Evolutionary conservation across 163 green algal species (phyloP).

Genomic region (Trebouxia gelatinosa): DNA sequence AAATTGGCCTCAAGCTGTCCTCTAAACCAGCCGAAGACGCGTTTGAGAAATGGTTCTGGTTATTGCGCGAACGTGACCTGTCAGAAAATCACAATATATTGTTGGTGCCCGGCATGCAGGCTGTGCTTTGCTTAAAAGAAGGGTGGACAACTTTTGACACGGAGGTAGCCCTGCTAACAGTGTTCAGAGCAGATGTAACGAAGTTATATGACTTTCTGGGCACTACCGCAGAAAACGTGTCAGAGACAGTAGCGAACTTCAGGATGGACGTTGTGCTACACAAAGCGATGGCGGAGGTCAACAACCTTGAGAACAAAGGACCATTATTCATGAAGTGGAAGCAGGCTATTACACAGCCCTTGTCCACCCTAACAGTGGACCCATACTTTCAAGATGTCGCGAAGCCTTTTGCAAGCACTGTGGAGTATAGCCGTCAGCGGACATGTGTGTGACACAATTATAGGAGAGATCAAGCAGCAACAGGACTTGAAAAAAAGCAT

Average conservation of each 20-base stretch:
- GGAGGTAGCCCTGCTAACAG: not conserved
- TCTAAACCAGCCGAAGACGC: not conserved
- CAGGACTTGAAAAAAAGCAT: slow-evolving; percentile 21
- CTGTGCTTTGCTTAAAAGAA: not conserved
- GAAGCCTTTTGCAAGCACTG: too few species aligned
- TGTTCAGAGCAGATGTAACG: not conserved
- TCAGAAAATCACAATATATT: slow-evolving; percentile 10
- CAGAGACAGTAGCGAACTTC: slow-evolving; percentile 1
- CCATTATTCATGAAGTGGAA: too few species aligned
- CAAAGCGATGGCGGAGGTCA: not conserved
- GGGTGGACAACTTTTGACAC: not conserved
- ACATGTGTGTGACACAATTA: too few species aligned
- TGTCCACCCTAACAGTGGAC: too few species aligned
- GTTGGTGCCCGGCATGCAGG: not conserved
- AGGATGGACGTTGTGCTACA: not conserved
- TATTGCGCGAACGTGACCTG: not conserved
- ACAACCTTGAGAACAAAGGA: too few species aligned
- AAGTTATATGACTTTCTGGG: slow-evolving; percentile 8
- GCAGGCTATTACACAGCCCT: too few species aligned
- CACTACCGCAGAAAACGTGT: slow-evolving; percentile 18
- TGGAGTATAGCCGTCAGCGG: too few species aligned
- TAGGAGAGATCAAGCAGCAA: slow-evolving; percentile 17
- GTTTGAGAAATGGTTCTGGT: slow-evolving; percentile 1
- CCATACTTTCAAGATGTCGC: too few species aligned
- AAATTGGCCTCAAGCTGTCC: slow-evolving; percentile 17